A percentile compares a stretch with the other conserved stretches of the same genome.
Evolutionary conservation across 1,284 basidiomycete species (phyloP).

Genomic region (Tremellales sp.): DNA sequence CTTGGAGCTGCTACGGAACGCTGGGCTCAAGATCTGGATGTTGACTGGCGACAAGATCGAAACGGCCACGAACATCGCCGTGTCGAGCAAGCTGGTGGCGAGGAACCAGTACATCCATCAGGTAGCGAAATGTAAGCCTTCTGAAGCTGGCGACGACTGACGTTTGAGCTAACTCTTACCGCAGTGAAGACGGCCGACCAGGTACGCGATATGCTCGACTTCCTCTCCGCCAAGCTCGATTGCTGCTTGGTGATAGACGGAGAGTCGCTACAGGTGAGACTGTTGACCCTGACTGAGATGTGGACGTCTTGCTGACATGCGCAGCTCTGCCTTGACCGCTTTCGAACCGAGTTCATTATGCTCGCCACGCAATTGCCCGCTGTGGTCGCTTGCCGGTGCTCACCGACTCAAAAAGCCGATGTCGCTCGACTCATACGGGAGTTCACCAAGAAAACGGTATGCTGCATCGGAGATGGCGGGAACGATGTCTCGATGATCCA

Average conservation of each 20-base stretch:
- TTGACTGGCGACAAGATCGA: constrained; percentile 99
- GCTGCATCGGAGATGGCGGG: constrained; percentile 96
- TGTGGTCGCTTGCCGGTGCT: constrained; percentile 96
- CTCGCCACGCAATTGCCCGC: constrained; percentile 93
- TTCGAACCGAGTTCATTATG: constrained; percentile 90
- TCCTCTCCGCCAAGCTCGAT: constrained; percentile 88
- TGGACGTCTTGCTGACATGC: constrained; percentile 3
- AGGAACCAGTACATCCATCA: constrained; percentile 98
- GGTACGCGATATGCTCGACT: constrained; percentile 86
- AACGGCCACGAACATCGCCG: constrained; percentile 96
- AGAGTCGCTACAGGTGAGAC: constrained; percentile 78
- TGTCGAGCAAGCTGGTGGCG: constrained; percentile 92
- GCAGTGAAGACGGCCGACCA: constrained; percentile 78
- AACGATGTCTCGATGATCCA: constrained; percentile 98
- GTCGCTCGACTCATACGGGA: constrained; percentile 87
- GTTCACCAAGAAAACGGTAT: constrained; percentile 89
- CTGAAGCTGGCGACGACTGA: background rate
- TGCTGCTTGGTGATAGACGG: constrained; percentile 98
- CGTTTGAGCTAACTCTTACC: background rate
- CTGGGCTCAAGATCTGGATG: constrained; percentile 99
- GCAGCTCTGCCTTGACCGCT: constrained; percentile 81
- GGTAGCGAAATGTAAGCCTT: constrained; percentile 76
- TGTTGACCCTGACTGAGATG: background rate
- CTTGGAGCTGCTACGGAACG: constrained; percentile 87
- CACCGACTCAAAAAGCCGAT: constrained; percentile 97